These are phyloP conservation scores for Spiromastix sp. DNA, from an alignment of 2,329 filamentous ascomycete genomes.

Conservation along the genomic window DNA sequence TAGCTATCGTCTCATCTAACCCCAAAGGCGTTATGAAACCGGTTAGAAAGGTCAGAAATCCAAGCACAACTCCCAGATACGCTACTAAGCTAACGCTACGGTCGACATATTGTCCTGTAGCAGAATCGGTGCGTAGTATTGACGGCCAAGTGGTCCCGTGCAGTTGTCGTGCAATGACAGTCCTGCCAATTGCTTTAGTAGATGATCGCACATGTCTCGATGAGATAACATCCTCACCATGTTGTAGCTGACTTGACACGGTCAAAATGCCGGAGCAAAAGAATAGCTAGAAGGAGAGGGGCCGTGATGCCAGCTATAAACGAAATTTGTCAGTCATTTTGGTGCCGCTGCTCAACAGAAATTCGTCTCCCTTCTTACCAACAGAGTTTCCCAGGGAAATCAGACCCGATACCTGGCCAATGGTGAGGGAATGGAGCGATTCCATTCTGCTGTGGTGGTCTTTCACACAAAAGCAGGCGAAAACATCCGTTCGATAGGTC, in stretches of 20 bases:
- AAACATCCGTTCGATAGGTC: too few relatives aligned
- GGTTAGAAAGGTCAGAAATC: constrained; percentile 22
- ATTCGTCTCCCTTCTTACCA: background rate
- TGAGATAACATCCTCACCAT: background rate
- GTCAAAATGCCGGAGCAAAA: background rate
- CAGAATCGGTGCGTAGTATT: constrained; percentile 1
- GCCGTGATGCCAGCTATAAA: background rate
- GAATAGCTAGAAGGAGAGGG: background rate
- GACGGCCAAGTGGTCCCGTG: constrained; percentile 1
- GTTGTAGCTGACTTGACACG: background rate
- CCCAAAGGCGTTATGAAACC: constrained; percentile 32
- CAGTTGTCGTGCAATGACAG: background rate
- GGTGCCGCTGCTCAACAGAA: background rate
- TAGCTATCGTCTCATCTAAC: constrained; percentile 22
- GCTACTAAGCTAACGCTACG: constrained; percentile 4
- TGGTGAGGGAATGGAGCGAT: too few relatives aligned
- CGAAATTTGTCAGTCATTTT: background rate
- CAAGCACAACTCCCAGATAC: constrained; percentile 13
- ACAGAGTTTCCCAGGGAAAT: background rate
- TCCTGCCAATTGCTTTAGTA: background rate
- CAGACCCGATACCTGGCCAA: background rate
- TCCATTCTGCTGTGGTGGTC: too few relatives aligned
- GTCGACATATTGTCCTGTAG: background rate
- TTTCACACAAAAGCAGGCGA: too few relatives aligned
- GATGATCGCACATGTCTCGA: background rate